Conservation (phyloP, 495 filamentous ascomycete species). For the Aspergillus carlsbadensis region DNA sequence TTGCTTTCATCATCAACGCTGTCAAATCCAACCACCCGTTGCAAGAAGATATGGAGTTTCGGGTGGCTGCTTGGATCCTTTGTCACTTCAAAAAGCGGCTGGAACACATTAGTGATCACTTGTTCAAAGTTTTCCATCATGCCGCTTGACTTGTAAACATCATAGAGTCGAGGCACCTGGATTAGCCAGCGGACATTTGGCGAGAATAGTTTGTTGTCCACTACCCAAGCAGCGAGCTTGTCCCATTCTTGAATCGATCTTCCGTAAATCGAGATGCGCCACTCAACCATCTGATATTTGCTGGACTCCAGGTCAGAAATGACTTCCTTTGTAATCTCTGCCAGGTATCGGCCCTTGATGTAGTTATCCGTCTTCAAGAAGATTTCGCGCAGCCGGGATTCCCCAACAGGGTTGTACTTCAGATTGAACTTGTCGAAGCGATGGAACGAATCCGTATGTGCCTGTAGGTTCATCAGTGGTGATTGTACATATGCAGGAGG, state of each 20-base stretch:
- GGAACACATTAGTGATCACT: constrained; percentile 87
- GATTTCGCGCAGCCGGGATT: constrained; percentile 90
- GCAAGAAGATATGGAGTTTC: constrained; percentile 91
- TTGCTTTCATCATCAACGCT: constrained; percentile 99
- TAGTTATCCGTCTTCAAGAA: constrained; percentile 99
- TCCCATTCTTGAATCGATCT: constrained; percentile 94
- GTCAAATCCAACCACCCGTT: constrained; percentile 94
- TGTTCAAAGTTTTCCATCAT: constrained; percentile 89
- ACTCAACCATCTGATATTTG: constrained; percentile 99
- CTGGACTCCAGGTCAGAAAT: constrained; percentile 97
- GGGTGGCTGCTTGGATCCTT: constrained; percentile 81
- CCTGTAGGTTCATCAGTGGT: constrained; percentile 46
- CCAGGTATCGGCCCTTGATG: constrained; percentile 92
- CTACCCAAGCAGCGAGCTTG: constrained; percentile 96
- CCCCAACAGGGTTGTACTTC: constrained; percentile 97
- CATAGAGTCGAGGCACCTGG: constrained; percentile 90
- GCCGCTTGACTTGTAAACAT: constrained; percentile 86
- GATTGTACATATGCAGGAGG: background rate
- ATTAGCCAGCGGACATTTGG: constrained; percentile 98
- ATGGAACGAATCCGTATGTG: constrained; percentile 97
- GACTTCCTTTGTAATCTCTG: constrained; percentile 96
- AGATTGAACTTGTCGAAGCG: constrained; percentile 99
- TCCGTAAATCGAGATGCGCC: constrained; percentile 96
- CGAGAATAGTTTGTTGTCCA: constrained; percentile 96
- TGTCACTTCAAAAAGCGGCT: constrained; percentile 93